Evolutionary conservation across 345 rosid species (phyloP).

Genomic region (Boechera divaricarpa): DNA sequence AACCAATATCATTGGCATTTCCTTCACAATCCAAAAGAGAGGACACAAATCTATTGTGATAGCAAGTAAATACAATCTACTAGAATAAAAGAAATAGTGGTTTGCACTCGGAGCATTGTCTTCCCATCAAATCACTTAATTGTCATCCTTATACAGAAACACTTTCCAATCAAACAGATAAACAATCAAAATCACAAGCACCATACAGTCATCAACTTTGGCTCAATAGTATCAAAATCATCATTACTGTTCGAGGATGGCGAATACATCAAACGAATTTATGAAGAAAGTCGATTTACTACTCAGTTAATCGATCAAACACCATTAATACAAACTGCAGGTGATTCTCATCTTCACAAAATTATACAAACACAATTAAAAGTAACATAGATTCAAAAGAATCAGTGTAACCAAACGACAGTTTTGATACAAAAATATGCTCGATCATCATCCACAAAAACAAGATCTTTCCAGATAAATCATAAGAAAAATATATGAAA

Average conservation of each 20-base stretch:
- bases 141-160: conserved; percentile 14
- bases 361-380: conserved; percentile 15
- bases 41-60: conserved; percentile 25
- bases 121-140: conserved; percentile 21
- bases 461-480: conserved; percentile 28
- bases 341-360: conserved; percentile 15
- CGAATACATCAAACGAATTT: conserved; percentile 14
- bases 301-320: neutral
- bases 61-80: conserved; percentile 39
- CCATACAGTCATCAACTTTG: conserved; percentile 33
- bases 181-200: conserved; percentile 29
- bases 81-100: conserved; percentile 41
- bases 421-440: neutral
- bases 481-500: conserved; percentile 7
- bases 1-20: conserved; percentile 6
- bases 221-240: conserved; percentile 10
- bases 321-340: conserved; percentile 25
- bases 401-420: conserved; percentile 13
- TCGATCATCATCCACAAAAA: conserved; percentile 48
- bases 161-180: conserved; percentile 31
- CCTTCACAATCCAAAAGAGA: conserved; percentile 28
- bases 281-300: neutral
- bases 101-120: conserved; percentile 26
- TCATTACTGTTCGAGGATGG: neutral
- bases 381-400: conserved; percentile 7